A percentile compares a stretch with the other conserved stretches of the same genome.
Conservation (phyloP, 2,329 filamentous ascomycete genomes). For the Pyrenochaeta sp. region DNA sequence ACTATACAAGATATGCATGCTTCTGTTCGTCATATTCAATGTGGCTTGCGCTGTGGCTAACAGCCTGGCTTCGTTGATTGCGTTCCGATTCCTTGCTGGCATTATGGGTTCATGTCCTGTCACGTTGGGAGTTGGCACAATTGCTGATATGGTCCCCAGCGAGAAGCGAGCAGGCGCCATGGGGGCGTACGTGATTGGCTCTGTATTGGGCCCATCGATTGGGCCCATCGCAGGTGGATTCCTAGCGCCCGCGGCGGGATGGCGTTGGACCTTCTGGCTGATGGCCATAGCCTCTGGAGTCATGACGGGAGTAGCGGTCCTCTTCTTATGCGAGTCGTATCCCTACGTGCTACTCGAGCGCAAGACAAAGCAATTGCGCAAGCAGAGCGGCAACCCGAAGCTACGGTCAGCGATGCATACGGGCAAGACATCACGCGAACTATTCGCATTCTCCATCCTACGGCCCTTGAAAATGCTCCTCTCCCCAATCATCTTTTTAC, state of each 20-base stretch:
- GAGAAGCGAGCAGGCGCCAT: slow-evolving; percentile 30
- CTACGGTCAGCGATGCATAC: slow-evolving; percentile 28
- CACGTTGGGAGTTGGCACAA: slow-evolving; percentile 33
- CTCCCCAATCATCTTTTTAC: slow-evolving; percentile 16
- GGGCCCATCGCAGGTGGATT: slow-evolving; percentile 25
- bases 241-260: slow-evolving; percentile 12
- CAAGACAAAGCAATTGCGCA: slow-evolving; percentile 38
- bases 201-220: slow-evolving; percentile 25
- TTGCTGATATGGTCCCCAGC: slow-evolving; percentile 29
- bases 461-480: slow-evolving; percentile 34
- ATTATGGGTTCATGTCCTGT: slow-evolving; percentile 19
- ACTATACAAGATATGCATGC: slow-evolving; percentile 60
- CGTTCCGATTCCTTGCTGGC: slow-evolving; percentile 61
- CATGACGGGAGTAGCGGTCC: slow-evolving; percentile 39
- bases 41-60: slow-evolving; percentile 69
- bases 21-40: slow-evolving; percentile 67
- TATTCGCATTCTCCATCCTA: slow-evolving; percentile 28
- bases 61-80: slow-evolving; percentile 59
- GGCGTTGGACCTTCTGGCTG: slow-evolving; percentile 26
- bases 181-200: slow-evolving; percentile 18
- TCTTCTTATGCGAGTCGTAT: slow-evolving; percentile 28
- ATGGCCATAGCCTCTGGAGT: slow-evolving; percentile 13
- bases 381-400: slow-evolving; percentile 37
- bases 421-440: slow-evolving; percentile 12
- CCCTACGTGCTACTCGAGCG: slow-evolving; percentile 44